These are phyloP conservation scores for Trypanosoma scelopori DNA, from an alignment of 208 protist genomes.

Conservation along the genomic window DNA sequence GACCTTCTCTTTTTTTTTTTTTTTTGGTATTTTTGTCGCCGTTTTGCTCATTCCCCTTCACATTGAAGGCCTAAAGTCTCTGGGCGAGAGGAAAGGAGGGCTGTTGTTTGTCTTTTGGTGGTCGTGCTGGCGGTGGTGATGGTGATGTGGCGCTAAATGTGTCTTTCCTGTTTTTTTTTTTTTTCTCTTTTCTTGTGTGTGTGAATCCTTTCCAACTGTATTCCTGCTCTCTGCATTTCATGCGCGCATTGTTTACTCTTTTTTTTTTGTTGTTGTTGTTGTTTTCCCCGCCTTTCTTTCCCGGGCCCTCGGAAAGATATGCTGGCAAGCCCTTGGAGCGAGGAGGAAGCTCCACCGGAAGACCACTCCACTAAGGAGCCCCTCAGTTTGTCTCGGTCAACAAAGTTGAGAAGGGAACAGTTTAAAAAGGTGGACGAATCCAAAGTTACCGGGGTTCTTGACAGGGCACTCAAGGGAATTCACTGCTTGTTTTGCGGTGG, in stretches of 20 bases:
- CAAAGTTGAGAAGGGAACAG: constrained; percentile 35
- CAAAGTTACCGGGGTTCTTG: constrained; percentile 70
- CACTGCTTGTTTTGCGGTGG: constrained; percentile 89
- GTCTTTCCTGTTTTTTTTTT: constrained; percentile 2
- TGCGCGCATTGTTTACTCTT: too few species aligned
- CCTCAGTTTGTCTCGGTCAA: constrained; percentile 22
- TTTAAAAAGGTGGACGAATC: constrained; percentile 67
- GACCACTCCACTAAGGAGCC: constrained; percentile 35
- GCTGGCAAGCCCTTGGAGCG: constrained; percentile 38
- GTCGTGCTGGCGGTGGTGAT: too few species aligned
- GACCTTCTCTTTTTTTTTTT: background rate
- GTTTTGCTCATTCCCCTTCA: too few species aligned
- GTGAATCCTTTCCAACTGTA: constrained; percentile 3
- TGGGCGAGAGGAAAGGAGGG: too few species aligned
- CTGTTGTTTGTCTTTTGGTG: too few species aligned
- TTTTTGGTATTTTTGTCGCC: too few species aligned
- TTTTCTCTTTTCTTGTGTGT: background rate
- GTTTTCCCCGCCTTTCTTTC: constrained; percentile 13
- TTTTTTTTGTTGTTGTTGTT: constrained; percentile 18
- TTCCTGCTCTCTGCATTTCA: constrained; percentile 23
- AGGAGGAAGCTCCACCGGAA: constrained; percentile 33
- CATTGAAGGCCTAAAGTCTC: too few species aligned
- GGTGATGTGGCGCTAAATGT: too few species aligned
- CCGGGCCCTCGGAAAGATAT: constrained; percentile 13
- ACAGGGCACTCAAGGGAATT: constrained; percentile 64